phyloP scores from a whole-genome alignment of 2,329 filamentous ascomycete species.

The Diaporthe velutina region DNA sequence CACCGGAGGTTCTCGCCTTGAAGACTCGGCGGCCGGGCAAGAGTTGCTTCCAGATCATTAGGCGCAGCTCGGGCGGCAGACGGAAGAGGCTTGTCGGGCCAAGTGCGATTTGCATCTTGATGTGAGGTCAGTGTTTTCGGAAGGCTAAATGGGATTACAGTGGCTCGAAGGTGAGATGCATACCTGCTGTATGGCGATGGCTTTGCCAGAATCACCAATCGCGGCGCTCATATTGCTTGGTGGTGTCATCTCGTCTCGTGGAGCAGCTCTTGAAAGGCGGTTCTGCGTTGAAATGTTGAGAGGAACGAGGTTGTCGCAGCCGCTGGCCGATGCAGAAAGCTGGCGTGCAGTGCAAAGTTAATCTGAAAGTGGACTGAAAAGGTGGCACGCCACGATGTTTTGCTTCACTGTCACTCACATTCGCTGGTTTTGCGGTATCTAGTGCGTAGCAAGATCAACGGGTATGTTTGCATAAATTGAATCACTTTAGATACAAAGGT shows the following conservation, averaged over 20 bases:
- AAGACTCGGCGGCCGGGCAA: not conserved
- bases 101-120: not conserved
- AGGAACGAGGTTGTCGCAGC: not conserved
- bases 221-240: not conserved
- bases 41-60: conserved; percentile 4
- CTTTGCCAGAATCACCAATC: not conserved
- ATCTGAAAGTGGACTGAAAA: not conserved
- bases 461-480: not conserved
- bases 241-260: not conserved
- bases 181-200: not conserved
- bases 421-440: not conserved
- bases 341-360: not conserved
- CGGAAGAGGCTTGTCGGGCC: not conserved
- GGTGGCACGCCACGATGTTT: not conserved
- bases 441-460: not conserved
- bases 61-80: conserved; percentile 4
- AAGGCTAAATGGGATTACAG: no score
- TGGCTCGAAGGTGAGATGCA: not conserved
- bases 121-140: not conserved
- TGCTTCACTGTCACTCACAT: not conserved
- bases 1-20: not conserved
- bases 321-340: not conserved
- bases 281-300: not conserved
- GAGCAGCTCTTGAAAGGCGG: not conserved
- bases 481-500: not conserved